phyloP scores from a whole-genome alignment of 2,329 filamentous ascomycete genomes.

The Colletotrichum chrysophilum region DNA sequence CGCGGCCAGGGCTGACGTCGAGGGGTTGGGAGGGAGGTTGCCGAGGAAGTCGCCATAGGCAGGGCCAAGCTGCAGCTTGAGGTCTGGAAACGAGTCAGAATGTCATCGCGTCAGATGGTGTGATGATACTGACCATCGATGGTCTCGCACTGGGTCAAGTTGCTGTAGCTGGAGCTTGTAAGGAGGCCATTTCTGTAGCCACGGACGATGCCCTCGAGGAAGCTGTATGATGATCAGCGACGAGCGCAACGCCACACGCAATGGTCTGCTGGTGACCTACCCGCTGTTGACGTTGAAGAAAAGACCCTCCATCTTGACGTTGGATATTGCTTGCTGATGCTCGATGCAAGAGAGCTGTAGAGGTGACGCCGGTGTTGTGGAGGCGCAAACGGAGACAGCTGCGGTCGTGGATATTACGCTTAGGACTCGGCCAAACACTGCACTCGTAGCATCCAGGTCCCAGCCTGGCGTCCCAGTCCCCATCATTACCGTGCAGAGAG shows the following conservation, averaged over 20 bases:
- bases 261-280: constrained; percentile 49
- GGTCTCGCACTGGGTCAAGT: constrained; percentile 96
- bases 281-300: constrained; percentile 95
- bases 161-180: constrained; percentile 89
- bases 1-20: constrained; percentile 90
- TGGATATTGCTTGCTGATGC: background rate
- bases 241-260: constrained; percentile 4
- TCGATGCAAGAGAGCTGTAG: background rate
- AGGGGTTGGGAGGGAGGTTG: constrained; percentile 92
- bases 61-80: constrained; percentile 96
- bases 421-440: background rate
- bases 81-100: constrained; percentile 62
- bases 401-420: constrained; percentile 7
- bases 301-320: constrained; percentile 80
- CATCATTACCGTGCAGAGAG: background rate
- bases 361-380: constrained; percentile 18
- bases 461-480: background rate
- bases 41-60: constrained; percentile 97
- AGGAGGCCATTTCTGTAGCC: constrained; percentile 95
- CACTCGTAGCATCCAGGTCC: constrained; percentile 15
- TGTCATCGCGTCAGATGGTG: constrained; percentile 6
- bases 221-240: constrained; percentile 59
- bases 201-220: constrained; percentile 95
- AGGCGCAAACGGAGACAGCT: constrained; percentile 18
- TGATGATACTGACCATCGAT: constrained; percentile 76